phyloP scores from a whole-genome alignment of 352 stramenopile species.

The Globisporangium solare region DNA sequence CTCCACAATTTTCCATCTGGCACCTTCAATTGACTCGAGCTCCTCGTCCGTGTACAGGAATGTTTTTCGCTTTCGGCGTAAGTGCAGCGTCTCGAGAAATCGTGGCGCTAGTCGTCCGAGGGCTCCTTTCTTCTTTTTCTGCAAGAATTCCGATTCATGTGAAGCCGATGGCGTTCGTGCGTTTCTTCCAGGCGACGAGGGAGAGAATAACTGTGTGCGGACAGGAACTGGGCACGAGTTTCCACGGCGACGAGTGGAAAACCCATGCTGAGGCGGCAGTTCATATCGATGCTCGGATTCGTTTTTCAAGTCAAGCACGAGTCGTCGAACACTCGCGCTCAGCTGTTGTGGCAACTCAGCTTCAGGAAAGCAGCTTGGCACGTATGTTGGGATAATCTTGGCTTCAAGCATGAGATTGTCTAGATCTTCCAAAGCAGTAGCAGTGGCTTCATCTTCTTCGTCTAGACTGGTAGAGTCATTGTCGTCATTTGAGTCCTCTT shows the following conservation, averaged over 20 bases:
- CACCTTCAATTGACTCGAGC: slow-evolving; percentile 71
- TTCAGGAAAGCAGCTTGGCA: slow-evolving; percentile 17
- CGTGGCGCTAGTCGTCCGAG: slow-evolving; percentile 55
- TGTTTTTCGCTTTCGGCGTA: slow-evolving; percentile 67
- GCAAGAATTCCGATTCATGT: slow-evolving; percentile 14
- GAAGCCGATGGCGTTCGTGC: slow-evolving; percentile 10
- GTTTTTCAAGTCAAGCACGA: slow-evolving; percentile 72
- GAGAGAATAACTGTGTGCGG: not conserved
- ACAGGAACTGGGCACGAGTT: slow-evolving; percentile 56
- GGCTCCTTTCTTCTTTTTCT: slow-evolving; percentile 45
- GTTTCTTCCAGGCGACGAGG: slow-evolving; percentile 6
- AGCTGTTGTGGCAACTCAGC: slow-evolving; percentile 62
- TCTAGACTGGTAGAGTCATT: not conserved
- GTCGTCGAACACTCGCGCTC: slow-evolving; percentile 63
- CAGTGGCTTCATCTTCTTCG: slow-evolving; percentile 5
- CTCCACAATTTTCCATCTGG: slow-evolving; percentile 84
- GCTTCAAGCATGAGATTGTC: slow-evolving; percentile 14
- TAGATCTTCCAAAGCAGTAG: slow-evolving; percentile 2
- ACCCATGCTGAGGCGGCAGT: slow-evolving; percentile 9
- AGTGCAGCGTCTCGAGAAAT: slow-evolving; percentile 48
- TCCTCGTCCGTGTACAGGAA: slow-evolving; percentile 81
- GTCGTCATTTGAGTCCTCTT: slow-evolving; percentile 12
- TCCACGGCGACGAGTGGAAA: slow-evolving; percentile 34
- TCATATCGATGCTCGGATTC: slow-evolving; percentile 42
- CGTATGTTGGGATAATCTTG: slow-evolving; percentile 6